Base-by-base conservation (phyloP, 2,329 filamentous ascomycete genomes). In the Claviceps cyperi region DNA sequence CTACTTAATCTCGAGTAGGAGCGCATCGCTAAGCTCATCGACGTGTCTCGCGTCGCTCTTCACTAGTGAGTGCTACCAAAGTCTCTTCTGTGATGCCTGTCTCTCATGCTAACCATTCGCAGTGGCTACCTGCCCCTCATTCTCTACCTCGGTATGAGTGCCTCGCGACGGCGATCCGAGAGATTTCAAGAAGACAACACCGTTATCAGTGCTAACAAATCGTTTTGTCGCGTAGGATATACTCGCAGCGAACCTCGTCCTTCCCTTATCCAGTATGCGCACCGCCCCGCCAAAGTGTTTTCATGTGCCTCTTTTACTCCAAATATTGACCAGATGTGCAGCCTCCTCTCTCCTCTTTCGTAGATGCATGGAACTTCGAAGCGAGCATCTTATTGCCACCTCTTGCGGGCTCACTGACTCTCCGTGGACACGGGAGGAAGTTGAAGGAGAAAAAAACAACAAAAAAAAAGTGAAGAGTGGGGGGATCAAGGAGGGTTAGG, bases 91-190 rank as follows among this genome's bases (percentile, higher is more conserved):
- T 24, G 5, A 19, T 43, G 14, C 9, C 38, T 7, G 28, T 35
- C 2, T 17, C 19, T 15, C 28, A 5, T 53, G 55, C 68, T 75
- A 57, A 76, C 62, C 47, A 49, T 32, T 49, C 50, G 48, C 60
- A 94, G 88, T 76, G 92, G 92, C 67, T 98, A 97, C 70, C 80
- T 98, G 52, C 92, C 92, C 60, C 71, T 98, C 69, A 94, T 98
- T 66, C 78, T 98, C 68, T 98, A 97, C 70, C 84, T 98, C 61
- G 92, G 87, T 92, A 82, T 62, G 66, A 22, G 17, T 15, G 5
- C 7, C 14, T 5, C 13, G 19, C 13, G 5, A n/a, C 21, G 7
- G 24, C 2, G 14, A 28, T 5, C 22, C n/a, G 14, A 22, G 21
- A 40, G 9, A 5, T 11, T 32, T 4, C 9, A 3, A 32, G n/a